phyloP scores from a whole-genome alignment of 352 stramenopile species.

The Elongisporangium undulatum region DNA sequence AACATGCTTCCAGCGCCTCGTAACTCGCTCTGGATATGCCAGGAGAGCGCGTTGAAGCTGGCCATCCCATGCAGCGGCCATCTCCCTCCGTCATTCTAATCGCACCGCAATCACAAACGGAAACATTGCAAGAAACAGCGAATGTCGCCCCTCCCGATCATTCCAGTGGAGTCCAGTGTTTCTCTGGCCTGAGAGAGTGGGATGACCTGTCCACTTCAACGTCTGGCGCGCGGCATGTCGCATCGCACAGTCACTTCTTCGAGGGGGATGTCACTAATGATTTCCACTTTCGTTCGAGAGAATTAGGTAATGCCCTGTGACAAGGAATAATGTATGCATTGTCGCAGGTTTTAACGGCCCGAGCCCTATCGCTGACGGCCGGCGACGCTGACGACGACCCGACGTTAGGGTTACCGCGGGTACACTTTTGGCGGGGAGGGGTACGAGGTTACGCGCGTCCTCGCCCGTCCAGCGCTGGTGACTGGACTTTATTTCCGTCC shows the following conservation, averaged over 20 bases:
- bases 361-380: neutral
- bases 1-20: neutral
- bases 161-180: neutral
- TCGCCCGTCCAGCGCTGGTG: neutral
- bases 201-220: neutral
- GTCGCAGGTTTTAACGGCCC: neutral
- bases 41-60: neutral
- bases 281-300: neutral
- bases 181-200: neutral
- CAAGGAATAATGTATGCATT: neutral
- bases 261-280: neutral
- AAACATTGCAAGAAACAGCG: neutral
- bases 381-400: neutral
- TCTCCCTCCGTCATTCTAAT: neutral
- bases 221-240: neutral
- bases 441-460: neutral
- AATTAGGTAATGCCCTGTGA: neutral
- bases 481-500: neutral
- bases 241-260: neutral
- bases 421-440: neutral
- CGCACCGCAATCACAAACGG: neutral
- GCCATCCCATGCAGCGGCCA: neutral
- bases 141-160: too few relatives aligned
- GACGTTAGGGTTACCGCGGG: neutral
- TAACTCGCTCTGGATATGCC: neutral